Evolutionary conservation across 371 early-diverging fungal species (phyloP).

Genomic region (Chytridiales sp.): DNA sequence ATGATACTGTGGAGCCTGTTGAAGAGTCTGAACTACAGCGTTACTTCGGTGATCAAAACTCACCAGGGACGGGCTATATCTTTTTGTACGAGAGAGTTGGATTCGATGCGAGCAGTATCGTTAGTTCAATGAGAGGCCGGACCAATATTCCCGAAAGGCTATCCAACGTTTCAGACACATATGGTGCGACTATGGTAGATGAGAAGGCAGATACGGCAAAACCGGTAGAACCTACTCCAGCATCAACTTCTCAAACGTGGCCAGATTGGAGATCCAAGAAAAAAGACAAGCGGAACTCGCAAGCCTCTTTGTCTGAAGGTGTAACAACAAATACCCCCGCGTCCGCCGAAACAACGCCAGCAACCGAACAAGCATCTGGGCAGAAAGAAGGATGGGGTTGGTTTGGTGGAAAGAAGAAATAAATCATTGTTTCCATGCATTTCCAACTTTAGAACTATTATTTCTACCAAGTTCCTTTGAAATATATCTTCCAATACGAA

Average conservation of each 20-base stretch:
- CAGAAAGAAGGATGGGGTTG: too few relatives aligned
- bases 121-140: neutral
- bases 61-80: constrained; percentile 49
- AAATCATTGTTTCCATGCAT: constrained; percentile 18
- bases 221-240: too few relatives aligned
- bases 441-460: constrained; percentile 39
- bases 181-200: too few relatives aligned
- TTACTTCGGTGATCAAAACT: constrained; percentile 47
- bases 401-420: constrained; percentile 12
- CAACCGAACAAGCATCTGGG: too few relatives aligned
- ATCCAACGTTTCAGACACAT: too few relatives aligned
- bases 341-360: too few relatives aligned
- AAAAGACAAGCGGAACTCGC: too few relatives aligned
- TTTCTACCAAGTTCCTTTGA: constrained; percentile 63
- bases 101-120: constrained; percentile 21
- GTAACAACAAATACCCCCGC: too few relatives aligned
- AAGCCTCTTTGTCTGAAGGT: too few relatives aligned
- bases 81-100: constrained; percentile 44
- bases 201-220: too few relatives aligned
- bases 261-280: too few relatives aligned
- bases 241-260: too few relatives aligned
- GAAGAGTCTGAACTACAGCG: constrained; percentile 44
- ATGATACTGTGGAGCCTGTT: constrained; percentile 60
- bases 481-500: constrained; percentile 82
- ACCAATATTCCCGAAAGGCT: neutral